A percentile compares a stretch with the other conserved stretches of the same genome.
Conservation (phyloP, 768 basidiomycete species). For the Suillus subaureus region DNA sequence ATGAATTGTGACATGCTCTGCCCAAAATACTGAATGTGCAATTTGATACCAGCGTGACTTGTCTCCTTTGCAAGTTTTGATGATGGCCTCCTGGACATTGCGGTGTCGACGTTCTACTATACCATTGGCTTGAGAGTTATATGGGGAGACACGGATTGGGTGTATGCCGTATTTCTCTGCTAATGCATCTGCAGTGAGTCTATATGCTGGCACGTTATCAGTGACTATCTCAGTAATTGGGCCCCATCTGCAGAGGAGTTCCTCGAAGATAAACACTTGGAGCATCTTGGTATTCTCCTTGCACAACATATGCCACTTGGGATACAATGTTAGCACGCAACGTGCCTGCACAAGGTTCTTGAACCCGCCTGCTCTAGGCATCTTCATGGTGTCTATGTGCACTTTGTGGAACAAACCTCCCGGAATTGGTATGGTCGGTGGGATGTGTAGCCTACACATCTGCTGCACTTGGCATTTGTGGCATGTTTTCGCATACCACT, state of each 20-base stretch:
- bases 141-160: not conserved
- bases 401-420: not conserved
- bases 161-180: too few species aligned
- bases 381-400: not conserved
- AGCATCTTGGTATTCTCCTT: not conserved
- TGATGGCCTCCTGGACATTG: slow-evolving; percentile 12
- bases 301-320: not conserved
- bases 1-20: too few species aligned
- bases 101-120: slow-evolving; percentile 4
- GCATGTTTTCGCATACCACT: too few species aligned
- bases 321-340: not conserved
- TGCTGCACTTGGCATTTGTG: too few species aligned
- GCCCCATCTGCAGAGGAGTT: too few species aligned
- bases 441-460: fast-evolving
- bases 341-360: not conserved
- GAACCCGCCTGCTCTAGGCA: not conserved
- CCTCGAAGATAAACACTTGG: too few species aligned
- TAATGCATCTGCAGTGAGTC: not conserved
- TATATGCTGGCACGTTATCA: too few species aligned
- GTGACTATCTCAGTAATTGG: too few species aligned
- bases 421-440: fast-evolving
- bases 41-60: not conserved
- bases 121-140: not conserved
- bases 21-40: too few species aligned
- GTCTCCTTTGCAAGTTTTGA: not conserved